Base-by-base conservation (phyloP, 345 rosid genomes). In the Citrus medica region DNA sequence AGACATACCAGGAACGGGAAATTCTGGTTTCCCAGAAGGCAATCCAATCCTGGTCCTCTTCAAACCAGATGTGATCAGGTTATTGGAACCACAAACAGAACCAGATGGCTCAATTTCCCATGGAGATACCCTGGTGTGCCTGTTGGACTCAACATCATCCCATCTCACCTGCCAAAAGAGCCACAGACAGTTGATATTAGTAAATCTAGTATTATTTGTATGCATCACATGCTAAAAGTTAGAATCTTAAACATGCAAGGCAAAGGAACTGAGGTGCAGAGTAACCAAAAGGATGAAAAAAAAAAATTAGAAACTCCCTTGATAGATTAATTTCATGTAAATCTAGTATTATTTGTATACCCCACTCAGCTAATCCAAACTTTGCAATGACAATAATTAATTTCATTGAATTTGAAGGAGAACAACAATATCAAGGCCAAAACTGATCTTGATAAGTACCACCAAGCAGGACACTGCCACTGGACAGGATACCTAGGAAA, bases 71-170 rank as follows among this genome's bases (percentile, higher is more conserved):
- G 87, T 67, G 62, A 89, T 78, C 83, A 90, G 86, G 87, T 82
- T 83, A 78, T 76, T 87, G 76, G 95, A 82, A 73, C 79, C 82
- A 40, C 94, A 82, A 83, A 87, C 35, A 17, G 92, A 85, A 77
- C 93, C 90, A 56, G 90, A 88, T 37, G 91, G 87, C 86, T 94
- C 98, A 51, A 96, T 87, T 80, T 93, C 99, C 99, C 98, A 94
- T 7, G 98, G 99, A 81, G 97, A 96, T 75, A 96, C 91, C 62
- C 97, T 91, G 81, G 87, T 87, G 69, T 87, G 90, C 86, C 92
- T 85, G 58, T 83, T 86, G 37, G 83, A 79, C 60, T 87, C 98
- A 33, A 74, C 79, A 67, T 90, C 94, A 83, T 96, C 99, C 98
- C 98, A 96, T 84, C 94, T 91, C 56, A 94, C 98, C 99, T 93